Evolutionary conservation across 2,329 filamentous ascomycete species (phyloP).

Genomic region (Alternaria angustiovoidea): DNA sequence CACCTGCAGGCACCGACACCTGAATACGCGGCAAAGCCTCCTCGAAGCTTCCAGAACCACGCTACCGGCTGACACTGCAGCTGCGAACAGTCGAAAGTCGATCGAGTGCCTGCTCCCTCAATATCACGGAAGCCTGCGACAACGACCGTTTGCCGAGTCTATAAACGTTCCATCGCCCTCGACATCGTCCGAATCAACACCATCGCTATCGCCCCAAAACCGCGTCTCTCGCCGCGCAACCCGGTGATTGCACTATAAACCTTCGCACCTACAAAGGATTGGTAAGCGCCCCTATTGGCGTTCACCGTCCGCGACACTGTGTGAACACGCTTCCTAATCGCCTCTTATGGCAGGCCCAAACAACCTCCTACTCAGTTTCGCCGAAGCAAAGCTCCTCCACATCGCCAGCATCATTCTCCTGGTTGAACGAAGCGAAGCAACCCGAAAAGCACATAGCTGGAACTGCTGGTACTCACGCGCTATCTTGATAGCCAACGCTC

Average conservation of each 20-base stretch:
- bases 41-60: slow-evolving; percentile 39
- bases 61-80: not conserved
- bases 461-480: slow-evolving; percentile 39
- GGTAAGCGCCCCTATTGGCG: slow-evolving; percentile 29
- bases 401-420: slow-evolving; percentile 41
- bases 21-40: slow-evolving; percentile 16
- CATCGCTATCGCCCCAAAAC: not conserved
- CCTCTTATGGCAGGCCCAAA: slow-evolving; percentile 42
- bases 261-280: slow-evolving; percentile 7
- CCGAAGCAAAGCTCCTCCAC: slow-evolving; percentile 47
- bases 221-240: no score
- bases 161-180: not conserved
- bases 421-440: slow-evolving; percentile 38
- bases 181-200: not conserved
- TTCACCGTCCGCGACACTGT: slow-evolving; percentile 19
- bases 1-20: slow-evolving; percentile 26
- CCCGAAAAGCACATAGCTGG: slow-evolving; percentile 34
- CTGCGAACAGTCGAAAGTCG: not conserved
- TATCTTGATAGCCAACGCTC: slow-evolving; percentile 36
- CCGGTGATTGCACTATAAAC: not conserved
- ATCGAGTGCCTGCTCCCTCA: not conserved
- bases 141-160: not conserved
- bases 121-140: not conserved
- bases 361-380: slow-evolving; percentile 41
- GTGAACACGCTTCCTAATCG: slow-evolving; percentile 28